These are phyloP conservation scores for Linanthus parryae DNA, from an alignment of 148 eudicot genomes.

Conservation along the genomic window DNA sequence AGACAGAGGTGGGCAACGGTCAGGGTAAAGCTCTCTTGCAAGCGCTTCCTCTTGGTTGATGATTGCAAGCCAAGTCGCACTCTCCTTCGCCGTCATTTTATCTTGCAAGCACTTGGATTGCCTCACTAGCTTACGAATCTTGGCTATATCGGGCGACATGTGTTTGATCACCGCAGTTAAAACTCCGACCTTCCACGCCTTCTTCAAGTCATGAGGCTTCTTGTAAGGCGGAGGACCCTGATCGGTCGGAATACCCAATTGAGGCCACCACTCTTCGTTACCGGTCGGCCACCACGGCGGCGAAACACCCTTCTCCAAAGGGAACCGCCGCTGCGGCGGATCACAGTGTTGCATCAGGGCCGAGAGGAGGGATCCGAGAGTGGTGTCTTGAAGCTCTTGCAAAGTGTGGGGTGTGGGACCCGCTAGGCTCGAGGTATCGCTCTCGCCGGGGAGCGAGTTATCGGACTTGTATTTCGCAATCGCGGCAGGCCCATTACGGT, in stretches of 20 bases:
- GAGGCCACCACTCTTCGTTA: slow-evolving; percentile 63
- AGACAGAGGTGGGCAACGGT: slow-evolving; percentile 32
- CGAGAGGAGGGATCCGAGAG: slow-evolving; percentile 57
- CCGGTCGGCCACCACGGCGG: slow-evolving; percentile 86
- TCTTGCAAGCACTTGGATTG: slow-evolving; percentile 73
- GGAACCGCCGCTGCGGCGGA: slow-evolving; percentile 68
- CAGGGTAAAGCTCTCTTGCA: slow-evolving; percentile 57
- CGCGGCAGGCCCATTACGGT: slow-evolving; percentile 66
- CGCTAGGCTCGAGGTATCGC: slow-evolving; percentile 23
- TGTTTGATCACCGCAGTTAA: slow-evolving; percentile 68
- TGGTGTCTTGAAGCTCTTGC: slow-evolving; percentile 66
- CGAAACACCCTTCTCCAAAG: slow-evolving; percentile 56
- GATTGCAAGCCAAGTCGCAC: slow-evolving; percentile 62
- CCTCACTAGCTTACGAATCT: slow-evolving; percentile 61
- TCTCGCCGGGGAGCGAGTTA: slow-evolving; percentile 27
- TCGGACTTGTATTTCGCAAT: slow-evolving; percentile 46
- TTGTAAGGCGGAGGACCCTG: slow-evolving; percentile 57
- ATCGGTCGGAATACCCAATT: slow-evolving; percentile 41
- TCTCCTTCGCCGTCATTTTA: slow-evolving; percentile 76
- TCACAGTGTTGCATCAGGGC: slow-evolving; percentile 78
- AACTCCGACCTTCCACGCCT: slow-evolving; percentile 72
- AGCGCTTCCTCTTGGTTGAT: slow-evolving; percentile 51
- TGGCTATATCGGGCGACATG: slow-evolving; percentile 60
- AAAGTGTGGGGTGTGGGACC: slow-evolving; percentile 51
- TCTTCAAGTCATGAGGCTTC: slow-evolving; percentile 77